These are phyloP conservation scores for Ballota nigra DNA, from an alignment of 257 asterid species.

Conservation along the genomic window DNA sequence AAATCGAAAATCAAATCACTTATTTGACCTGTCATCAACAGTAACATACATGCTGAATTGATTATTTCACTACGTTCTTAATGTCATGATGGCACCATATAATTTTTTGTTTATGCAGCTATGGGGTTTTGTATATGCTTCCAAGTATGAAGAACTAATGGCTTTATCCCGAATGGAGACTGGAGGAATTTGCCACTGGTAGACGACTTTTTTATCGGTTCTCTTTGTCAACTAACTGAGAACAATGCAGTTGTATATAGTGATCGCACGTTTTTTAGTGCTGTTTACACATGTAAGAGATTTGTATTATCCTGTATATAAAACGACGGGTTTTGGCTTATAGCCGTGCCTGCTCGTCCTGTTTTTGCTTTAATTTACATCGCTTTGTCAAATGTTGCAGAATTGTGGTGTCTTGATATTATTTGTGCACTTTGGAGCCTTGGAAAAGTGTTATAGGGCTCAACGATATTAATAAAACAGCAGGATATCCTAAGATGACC, in stretches of 20 bases:
- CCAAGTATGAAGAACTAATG: slow-evolving; percentile 78
- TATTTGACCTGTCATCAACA: not conserved
- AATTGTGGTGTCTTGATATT: not conserved
- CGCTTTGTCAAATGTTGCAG: not conserved
- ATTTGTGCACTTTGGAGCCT: not conserved
- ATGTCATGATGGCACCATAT: not conserved
- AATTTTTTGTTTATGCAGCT: slow-evolving; percentile 36
- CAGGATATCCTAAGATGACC: not conserved
- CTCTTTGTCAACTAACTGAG: slow-evolving; percentile 5
- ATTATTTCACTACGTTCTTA: not conserved
- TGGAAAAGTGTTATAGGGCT: not conserved
- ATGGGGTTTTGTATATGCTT: slow-evolving; percentile 90
- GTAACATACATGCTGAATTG: not conserved
- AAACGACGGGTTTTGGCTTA: not conserved
- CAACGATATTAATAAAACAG: not conserved
- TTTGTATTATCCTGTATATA: slow-evolving; percentile 19
- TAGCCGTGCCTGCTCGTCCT: not conserved
- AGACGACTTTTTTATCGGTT: slow-evolving; percentile 4
- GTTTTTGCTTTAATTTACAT: not conserved
- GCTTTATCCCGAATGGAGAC: slow-evolving; percentile 56
- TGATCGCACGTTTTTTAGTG: not conserved
- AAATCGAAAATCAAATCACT: not conserved
- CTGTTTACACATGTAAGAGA: not conserved
- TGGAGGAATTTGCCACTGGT: slow-evolving; percentile 73
- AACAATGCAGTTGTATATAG: slow-evolving; percentile 1